phyloP scores from a whole-genome alignment of 441 rosid species.

The Arabidopsis lyrata region DNA sequence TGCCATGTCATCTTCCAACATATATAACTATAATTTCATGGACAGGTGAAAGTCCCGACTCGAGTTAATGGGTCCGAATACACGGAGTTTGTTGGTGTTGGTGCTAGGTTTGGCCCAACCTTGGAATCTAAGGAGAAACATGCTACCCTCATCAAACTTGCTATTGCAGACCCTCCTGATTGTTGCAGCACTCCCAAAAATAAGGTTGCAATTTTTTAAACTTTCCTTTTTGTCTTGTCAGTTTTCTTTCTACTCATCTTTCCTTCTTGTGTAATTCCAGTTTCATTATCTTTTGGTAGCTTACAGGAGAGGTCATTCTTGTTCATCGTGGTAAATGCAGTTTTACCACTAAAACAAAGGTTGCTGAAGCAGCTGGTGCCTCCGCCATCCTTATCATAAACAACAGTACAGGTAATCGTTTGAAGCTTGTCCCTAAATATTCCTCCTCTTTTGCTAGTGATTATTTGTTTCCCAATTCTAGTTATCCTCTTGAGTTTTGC shows the following conservation, averaged over 20 bases:
- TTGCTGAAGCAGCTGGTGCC: conserved; percentile 64
- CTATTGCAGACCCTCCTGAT: conserved; percentile 60
- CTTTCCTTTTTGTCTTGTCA: neutral
- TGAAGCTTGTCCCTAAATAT: no score
- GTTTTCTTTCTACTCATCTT: neutral
- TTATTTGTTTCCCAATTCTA: conserved; percentile 14
- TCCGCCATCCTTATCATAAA: conserved; percentile 67
- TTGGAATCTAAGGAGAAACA: conserved; percentile 63
- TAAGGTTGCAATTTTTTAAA: conserved; percentile 47
- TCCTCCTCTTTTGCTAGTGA: neutral
- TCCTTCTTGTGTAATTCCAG: conserved; percentile 18
- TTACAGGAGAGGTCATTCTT: conserved; percentile 61
- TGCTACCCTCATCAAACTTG: conserved; percentile 52
- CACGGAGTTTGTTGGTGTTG: conserved; percentile 61
- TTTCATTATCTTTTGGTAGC: conserved; percentile 46
- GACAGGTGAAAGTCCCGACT: conserved; percentile 62
- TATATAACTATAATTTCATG: conserved; percentile 13
- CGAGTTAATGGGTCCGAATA: conserved; percentile 51
- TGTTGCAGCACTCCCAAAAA: conserved; percentile 51
- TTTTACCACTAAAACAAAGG: conserved; percentile 61
- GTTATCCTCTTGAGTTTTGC: conserved; percentile 19
- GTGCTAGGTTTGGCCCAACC: conserved; percentile 67
- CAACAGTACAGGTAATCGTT: conserved; percentile 54
- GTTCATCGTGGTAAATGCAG: conserved; percentile 71
- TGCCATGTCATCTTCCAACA: neutral